Evolutionary conservation across 306 rosid genomes (phyloP).

Genomic region (Senna tora): DNA sequence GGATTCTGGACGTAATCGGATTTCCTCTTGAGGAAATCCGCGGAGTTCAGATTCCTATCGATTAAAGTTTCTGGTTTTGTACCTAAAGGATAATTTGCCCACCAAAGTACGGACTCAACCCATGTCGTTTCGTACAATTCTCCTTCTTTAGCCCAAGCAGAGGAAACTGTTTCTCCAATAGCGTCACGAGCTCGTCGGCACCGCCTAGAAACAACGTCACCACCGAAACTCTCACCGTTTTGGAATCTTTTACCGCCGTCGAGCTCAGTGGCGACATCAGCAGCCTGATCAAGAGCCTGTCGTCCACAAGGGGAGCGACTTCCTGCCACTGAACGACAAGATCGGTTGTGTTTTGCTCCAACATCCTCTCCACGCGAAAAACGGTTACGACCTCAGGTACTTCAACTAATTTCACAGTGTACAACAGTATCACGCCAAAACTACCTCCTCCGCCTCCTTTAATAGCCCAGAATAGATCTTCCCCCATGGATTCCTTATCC

Average conservation of each 20-base stretch:
- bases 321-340: constrained; percentile 69
- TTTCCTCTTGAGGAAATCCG: constrained; percentile 46
- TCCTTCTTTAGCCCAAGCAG: constrained; percentile 51
- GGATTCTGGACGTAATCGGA: constrained; percentile 54
- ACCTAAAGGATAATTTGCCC: constrained; percentile 26
- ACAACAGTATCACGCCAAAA: constrained; percentile 72
- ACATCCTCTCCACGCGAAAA: constrained; percentile 43
- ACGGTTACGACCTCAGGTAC: constrained; percentile 66
- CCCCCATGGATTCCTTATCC: constrained; percentile 65
- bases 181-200: constrained; percentile 43
- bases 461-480: constrained; percentile 85
- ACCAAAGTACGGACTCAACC: constrained; percentile 56
- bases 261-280: constrained; percentile 59
- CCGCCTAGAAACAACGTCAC: constrained; percentile 56
- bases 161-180: constrained; percentile 58
- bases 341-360: constrained; percentile 58
- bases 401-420: constrained; percentile 52
- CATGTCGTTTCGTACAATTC: constrained; percentile 59
- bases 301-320: constrained; percentile 51
- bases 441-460: constrained; percentile 83
- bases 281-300: constrained; percentile 64
- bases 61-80: constrained; percentile 44
- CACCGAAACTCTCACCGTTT: constrained; percentile 47
- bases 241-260: constrained; percentile 42
- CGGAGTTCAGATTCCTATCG: constrained; percentile 24